These are phyloP conservation scores for Graphium sp. DNA, from an alignment of 2,329 filamentous ascomycete genomes.

Conservation along the genomic window DNA sequence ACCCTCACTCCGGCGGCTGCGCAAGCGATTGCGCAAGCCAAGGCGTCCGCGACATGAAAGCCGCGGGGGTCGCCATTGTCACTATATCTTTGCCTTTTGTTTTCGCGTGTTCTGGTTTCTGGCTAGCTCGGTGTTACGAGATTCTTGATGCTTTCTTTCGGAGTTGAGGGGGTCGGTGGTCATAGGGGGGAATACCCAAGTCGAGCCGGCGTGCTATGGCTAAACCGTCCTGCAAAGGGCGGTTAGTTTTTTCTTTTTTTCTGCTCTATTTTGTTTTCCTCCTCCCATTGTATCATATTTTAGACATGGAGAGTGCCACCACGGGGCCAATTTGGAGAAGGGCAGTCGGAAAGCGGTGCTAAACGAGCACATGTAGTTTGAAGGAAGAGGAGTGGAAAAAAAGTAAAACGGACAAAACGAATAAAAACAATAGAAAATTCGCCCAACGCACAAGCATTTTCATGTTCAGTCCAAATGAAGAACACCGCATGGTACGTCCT, in stretches of 20 bases:
- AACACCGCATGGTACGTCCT: no score
- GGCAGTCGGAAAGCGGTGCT: no score
- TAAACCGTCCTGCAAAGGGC: no score
- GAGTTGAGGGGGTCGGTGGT: no score
- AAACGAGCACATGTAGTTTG: not conserved
- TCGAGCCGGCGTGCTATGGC: no score
- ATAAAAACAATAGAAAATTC: not conserved
- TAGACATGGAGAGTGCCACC: no score
- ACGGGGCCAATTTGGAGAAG: no score
- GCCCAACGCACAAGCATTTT: no score
- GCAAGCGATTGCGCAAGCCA: constrained; percentile 2
- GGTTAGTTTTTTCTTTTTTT: constrained; percentile 5
- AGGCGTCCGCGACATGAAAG: no score
- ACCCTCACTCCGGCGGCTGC: constrained; percentile 1
- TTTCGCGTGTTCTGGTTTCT: not conserved
- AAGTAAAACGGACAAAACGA: not conserved
- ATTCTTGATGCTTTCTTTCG: no score
- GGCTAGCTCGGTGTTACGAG: constrained; percentile 6
- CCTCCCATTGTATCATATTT: not conserved
- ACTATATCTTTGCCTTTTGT: not conserved
- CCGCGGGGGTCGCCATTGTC: constrained; percentile 2
- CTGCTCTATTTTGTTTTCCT: constrained; percentile 5
- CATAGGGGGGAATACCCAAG: no score
- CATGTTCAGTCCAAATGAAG: no score
- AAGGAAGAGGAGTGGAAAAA: not conserved